Base-by-base conservation (phyloP, 2,329 filamentous ascomycete genomes). In the Cercospora zeina region DNA sequence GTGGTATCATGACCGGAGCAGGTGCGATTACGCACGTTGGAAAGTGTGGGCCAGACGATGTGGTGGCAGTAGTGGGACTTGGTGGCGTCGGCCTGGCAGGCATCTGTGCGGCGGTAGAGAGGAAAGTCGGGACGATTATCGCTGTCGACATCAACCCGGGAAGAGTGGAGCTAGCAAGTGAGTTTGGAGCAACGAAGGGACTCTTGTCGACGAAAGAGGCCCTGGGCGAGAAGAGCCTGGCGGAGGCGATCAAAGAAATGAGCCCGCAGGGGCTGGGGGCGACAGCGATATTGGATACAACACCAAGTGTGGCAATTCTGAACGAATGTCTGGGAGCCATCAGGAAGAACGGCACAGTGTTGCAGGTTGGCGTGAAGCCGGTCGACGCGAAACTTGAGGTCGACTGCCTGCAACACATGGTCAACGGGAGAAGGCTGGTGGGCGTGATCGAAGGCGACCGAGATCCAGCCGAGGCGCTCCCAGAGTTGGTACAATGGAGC, bases 271-370 rank as follows among this genome's bases (percentile, higher is more conserved):
- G 67, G 0, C 54, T 75, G 0, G 79, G 79, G 0, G 72, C 76
- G 1, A 78, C 76, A 2, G 72, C 80, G 13, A 75, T 75, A 27
- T 73, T 83, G 36, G 81, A 83, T 57, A 82, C 80, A 0, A 82
- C 78, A 1, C 81, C 77, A 0, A 72, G 76, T 2, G 66, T 75
- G 57, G 62, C 74, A 54, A 59, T 81, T 62, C 60, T 82, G 2
- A 67, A 74, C 1, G 76, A 76, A 13, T 76, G 74, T 6, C 58
- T 81, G 0, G 73, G 76, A 0, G 74, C 75, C 7, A 72, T 80
- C n/a, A 71, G 76, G 30, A 75, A 76, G 21, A 77, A 77, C 65
- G 81, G 79, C 1, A 78, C 77, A 59, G 72, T 82, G 13, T 73
- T 82, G 2, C 77, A 81, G 61, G 77, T 83, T 10, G 81, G 81